phyloP scores from a whole-genome alignment of 306 rosid species.

The Cucurbita maxima region DNA sequence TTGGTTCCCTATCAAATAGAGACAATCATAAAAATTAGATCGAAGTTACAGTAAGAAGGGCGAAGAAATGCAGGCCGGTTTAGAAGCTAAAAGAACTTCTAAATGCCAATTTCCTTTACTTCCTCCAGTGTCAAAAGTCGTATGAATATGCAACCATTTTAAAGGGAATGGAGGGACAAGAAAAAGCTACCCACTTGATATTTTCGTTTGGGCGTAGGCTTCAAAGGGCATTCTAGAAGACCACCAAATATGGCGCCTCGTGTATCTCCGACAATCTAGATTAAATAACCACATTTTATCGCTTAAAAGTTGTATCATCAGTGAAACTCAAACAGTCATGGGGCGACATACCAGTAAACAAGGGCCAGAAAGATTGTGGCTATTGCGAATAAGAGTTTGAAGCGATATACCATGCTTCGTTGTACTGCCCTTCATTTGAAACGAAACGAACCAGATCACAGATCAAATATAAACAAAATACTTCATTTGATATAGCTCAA shows the following conservation, averaged over 20 bases:
- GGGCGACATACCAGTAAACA: conserved; percentile 62
- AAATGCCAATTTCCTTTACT: not conserved
- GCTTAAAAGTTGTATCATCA: not conserved
- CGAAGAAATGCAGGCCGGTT: not conserved
- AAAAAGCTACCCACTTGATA: conserved; percentile 47
- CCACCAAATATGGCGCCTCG: conserved; percentile 96
- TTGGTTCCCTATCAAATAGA: conserved; percentile 55
- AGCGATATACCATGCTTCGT: conserved; percentile 87
- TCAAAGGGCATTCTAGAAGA: conserved; percentile 71
- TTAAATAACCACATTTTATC: not conserved
- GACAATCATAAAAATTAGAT: conserved; percentile 9
- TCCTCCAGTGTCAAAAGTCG: not conserved
- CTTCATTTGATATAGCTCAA: not conserved
- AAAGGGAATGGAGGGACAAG: not conserved
- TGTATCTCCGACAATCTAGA: conserved; percentile 80
- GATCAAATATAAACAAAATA: conserved; percentile 17
- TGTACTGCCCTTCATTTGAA: conserved; percentile 99
- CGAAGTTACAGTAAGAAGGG: not conserved
- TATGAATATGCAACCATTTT: conserved; percentile 3
- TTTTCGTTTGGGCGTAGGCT: conserved; percentile 73
- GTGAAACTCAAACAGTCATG: not conserved
- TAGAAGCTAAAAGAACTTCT: not conserved
- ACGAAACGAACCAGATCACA: conserved; percentile 30
- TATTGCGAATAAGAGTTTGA: conserved; percentile 87
- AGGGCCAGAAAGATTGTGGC: conserved; percentile 71